Conservation (phyloP, 139 green algal species). For the Marvania coccoides region DNA sequence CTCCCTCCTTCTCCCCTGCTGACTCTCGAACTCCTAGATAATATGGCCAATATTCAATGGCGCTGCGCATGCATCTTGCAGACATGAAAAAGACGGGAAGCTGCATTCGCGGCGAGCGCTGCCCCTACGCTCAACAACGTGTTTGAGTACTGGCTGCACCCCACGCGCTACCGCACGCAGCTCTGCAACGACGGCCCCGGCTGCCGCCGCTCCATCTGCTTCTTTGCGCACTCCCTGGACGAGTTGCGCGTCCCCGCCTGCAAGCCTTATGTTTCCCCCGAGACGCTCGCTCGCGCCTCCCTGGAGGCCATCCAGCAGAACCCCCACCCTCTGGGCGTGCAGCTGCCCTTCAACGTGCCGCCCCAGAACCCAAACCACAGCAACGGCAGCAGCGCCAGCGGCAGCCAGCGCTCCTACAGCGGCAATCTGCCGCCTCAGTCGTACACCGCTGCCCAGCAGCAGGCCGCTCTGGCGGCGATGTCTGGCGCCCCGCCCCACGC, state of each 20-base stretch:
- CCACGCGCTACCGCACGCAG: conserved; percentile 71
- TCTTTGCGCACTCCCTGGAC: conserved; percentile 76
- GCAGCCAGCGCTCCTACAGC: background rate
- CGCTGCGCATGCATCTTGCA: too few species aligned
- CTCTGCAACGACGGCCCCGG: conserved; percentile 77
- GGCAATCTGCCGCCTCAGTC: background rate
- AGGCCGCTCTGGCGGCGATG: conserved; percentile 12
- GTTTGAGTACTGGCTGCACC: conserved; percentile 28
- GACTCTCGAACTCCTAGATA: too few species aligned
- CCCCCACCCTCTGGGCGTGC: conserved; percentile 21
- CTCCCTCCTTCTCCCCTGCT: too few species aligned
- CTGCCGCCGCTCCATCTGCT: conserved; percentile 73
- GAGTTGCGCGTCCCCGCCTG: conserved; percentile 21
- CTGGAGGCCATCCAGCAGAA: conserved; percentile 32
- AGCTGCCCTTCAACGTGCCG: conserved; percentile 14
- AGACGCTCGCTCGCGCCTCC: conserved; percentile 25
- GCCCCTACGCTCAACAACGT: conserved; percentile 63
- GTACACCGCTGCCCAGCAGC: conserved; percentile 4
- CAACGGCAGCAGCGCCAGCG: too few species aligned
- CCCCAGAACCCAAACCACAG: too few species aligned
- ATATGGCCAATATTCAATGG: too few species aligned
- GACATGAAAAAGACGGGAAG: conserved; percentile 81
- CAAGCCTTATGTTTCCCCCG: conserved; percentile 27
- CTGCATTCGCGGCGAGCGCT: conserved; percentile 59
- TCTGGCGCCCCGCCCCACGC: background rate